Base-by-base conservation (phyloP, 805 yeast genomes). In the Diddensiella transvaalensis region DNA sequence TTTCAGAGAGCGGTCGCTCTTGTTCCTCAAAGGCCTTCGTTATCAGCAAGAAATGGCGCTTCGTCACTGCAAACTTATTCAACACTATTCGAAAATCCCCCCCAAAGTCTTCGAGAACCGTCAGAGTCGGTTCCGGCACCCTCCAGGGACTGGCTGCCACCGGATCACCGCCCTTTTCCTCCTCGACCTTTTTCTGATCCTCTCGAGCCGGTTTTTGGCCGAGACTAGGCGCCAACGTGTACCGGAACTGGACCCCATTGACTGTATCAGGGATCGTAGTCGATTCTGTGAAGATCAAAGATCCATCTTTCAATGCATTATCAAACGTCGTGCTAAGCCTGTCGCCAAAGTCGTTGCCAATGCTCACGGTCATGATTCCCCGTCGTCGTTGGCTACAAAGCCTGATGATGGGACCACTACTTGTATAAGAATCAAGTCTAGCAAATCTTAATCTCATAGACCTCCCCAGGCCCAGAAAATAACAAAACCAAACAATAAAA, bases 11-110 rank as follows among this genome's bases (percentile, higher is more conserved):
- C 13, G 95, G 83, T 0, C 86, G 69, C 29, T 75, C 76, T 65
- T 91, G 98, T 1, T 83, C 72, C 54, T 78, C 77, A 66, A 83
- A 86, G 45, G 79, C 75, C 52, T 79, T 85, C 1, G 98, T 88
- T 5, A 90, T 82, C 46, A 89, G 60, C 68, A 93, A 70, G 47
- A 87, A 76, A 64, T 91, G 99, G 58, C 82, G 78, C 39, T 86
- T 80, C 3, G 84, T 77, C 33, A 90, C 83, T 6, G 97, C 95
- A 66, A 78, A 93, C 66, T 91, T 93, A 73, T 91, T 91, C 56
- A 88, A 75, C 3, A 91, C 79, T 29, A 91, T 65, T 54, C 80
- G 73, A 60, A 83, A 79, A 23, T 77, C 69, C 13, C 65, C 66
- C 8, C 78, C 78, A 49, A 76, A 73, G 40, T 74, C 73, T 6